These are phyloP conservation scores for Annulohypoxylon maeteangense DNA, from an alignment of 495 filamentous ascomycete genomes.

Conservation along the genomic window DNA sequence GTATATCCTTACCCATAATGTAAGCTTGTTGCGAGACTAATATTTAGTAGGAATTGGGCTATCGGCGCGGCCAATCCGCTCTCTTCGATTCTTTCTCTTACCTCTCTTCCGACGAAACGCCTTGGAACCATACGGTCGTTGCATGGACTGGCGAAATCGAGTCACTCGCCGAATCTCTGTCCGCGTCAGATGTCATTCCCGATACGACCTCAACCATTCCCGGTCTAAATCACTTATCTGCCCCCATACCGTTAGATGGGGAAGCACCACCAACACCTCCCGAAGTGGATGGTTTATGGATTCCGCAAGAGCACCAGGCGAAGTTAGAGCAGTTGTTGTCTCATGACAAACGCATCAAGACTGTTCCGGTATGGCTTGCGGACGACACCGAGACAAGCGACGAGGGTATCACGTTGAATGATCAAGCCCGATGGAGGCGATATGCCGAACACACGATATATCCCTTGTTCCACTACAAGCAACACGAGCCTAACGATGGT, in stretches of 20 bases:
- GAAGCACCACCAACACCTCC: conserved; percentile 64
- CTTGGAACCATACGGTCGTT: conserved; percentile 88
- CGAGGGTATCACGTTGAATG: conserved; percentile 73
- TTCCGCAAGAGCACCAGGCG: conserved; percentile 71
- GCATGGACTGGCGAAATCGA: conserved; percentile 94
- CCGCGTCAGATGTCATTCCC: conserved; percentile 55
- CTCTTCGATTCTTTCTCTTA: conserved; percentile 89
- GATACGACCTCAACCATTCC: conserved; percentile 54
- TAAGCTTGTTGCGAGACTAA: conserved; percentile 18
- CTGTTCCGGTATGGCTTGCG: conserved; percentile 85
- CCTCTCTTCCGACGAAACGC: conserved; percentile 76
- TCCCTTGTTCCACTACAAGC: conserved; percentile 92
- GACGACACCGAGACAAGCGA: conserved; percentile 72
- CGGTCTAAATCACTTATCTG: conserved; percentile 69
- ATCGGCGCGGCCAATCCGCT: conserved; percentile 85
- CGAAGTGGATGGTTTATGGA: conserved; percentile 69
- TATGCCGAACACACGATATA: conserved; percentile 92
- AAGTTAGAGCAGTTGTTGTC: conserved; percentile 75
- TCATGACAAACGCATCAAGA: conserved; percentile 69
- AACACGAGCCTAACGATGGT: conserved; percentile 87
- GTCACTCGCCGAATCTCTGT: conserved; percentile 53
- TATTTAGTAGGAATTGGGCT: conserved; percentile 68
- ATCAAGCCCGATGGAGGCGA: conserved; percentile 83
- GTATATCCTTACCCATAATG: conserved; percentile 36
- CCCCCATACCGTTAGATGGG: conserved; percentile 75